Evolutionary conservation across 208 protist species (phyloP).

Genomic region (Crithidia bombi): DNA sequence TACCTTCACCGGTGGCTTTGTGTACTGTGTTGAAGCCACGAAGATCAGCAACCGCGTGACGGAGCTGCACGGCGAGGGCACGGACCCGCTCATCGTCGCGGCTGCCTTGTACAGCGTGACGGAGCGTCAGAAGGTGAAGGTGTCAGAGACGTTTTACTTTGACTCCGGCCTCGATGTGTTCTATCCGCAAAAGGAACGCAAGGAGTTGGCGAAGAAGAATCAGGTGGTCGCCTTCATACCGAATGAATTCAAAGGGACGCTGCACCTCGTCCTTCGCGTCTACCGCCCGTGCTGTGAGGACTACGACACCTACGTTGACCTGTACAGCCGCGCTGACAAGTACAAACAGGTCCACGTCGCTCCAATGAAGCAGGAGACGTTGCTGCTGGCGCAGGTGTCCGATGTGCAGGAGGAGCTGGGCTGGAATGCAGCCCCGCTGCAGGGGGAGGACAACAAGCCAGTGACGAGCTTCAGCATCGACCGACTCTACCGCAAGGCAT

Average conservation of each 20-base stretch:
- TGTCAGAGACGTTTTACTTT: slow-evolving; percentile 92
- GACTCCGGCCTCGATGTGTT: slow-evolving; percentile 79
- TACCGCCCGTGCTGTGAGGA: slow-evolving; percentile 78
- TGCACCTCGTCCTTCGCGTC: slow-evolving; percentile 75
- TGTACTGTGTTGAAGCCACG: slow-evolving; percentile 57
- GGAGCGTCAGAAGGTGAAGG: slow-evolving; percentile 52
- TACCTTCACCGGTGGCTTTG: slow-evolving; percentile 70
- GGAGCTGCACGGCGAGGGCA: slow-evolving; percentile 69
- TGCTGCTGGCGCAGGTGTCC: slow-evolving; percentile 71
- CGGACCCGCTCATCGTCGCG: slow-evolving; percentile 76
- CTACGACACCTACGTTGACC: slow-evolving; percentile 84
- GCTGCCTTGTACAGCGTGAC: slow-evolving; percentile 66
- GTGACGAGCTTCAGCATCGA: slow-evolving; percentile 32
- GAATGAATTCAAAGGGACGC: slow-evolving; percentile 69
- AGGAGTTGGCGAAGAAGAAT: slow-evolving; percentile 59
- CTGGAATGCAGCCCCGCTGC: slow-evolving; percentile 46
- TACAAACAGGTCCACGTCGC: slow-evolving; percentile 84
- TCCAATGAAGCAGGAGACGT: slow-evolving; percentile 87
- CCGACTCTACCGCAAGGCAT: slow-evolving; percentile 57
- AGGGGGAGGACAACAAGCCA: slow-evolving; percentile 41
- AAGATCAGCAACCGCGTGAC: slow-evolving; percentile 68
- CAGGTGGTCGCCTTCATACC: slow-evolving; percentile 79
- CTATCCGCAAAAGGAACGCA: slow-evolving; percentile 80
- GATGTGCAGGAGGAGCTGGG: slow-evolving; percentile 86
- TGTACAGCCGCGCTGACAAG: slow-evolving; percentile 76